phyloP scores from a whole-genome alignment of 495 filamentous ascomycete genomes.

The Pseudoneurospora amorphoporcata region DNA sequence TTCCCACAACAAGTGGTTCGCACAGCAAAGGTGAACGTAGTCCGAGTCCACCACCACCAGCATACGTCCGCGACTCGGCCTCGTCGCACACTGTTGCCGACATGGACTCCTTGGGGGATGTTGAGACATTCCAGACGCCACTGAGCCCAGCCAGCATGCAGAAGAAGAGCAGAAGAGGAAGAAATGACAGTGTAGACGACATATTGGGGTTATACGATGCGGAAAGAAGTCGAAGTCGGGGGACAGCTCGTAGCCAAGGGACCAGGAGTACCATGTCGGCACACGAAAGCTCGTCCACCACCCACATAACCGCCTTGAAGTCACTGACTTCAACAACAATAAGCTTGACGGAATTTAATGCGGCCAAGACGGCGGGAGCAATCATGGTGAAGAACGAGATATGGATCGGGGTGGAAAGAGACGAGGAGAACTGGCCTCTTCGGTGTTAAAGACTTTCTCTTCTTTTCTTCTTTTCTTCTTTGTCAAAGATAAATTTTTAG shows the following conservation, averaged over 20 bases:
- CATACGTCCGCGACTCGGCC: constrained; percentile 13
- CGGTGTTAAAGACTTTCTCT: background rate
- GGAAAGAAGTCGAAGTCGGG: constrained; percentile 11
- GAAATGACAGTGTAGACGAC: constrained; percentile 24
- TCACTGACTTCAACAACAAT: background rate
- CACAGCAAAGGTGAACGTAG: background rate
- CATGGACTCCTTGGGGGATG: background rate
- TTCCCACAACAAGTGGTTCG: background rate
- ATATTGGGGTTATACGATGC: constrained; percentile 21
- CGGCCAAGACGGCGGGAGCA: constrained; percentile 1
- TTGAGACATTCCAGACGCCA: constrained; percentile 1
- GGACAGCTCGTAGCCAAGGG: background rate
- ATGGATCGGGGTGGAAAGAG: constrained; percentile 10
- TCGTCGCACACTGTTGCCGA: constrained; percentile 18
- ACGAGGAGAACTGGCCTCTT: constrained; percentile 19
- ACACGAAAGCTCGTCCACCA: background rate
- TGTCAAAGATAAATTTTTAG: background rate
- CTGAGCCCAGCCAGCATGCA: constrained; percentile 9
- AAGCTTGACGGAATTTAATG: background rate
- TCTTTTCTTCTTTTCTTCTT: background rate
- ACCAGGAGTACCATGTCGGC: background rate
- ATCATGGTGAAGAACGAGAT: constrained; percentile 25
- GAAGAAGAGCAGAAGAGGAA: constrained; percentile 2
- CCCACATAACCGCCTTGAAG: background rate
- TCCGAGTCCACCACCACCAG: background rate